phyloP scores from a whole-genome alignment of 2,329 filamentous ascomycete genomes.

The Fusarium keratoplasticum region DNA sequence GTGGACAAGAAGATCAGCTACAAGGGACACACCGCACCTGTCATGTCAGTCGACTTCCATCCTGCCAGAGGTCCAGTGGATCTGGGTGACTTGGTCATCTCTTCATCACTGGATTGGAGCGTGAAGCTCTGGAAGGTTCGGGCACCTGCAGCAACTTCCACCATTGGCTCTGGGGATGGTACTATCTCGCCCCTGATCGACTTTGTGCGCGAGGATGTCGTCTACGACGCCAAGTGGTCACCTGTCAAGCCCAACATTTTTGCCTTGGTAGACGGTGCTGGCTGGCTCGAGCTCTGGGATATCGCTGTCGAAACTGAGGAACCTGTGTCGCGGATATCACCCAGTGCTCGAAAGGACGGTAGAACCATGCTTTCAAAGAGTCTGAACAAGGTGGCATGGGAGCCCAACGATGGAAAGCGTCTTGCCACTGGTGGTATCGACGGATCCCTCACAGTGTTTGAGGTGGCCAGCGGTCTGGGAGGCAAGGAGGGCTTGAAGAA shows the following conservation, averaged over 20 bases:
- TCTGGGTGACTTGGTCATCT: conserved; percentile 91
- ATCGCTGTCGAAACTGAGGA: conserved; percentile 93
- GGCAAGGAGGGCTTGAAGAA: conserved; percentile 85
- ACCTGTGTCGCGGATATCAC: conserved; percentile 83
- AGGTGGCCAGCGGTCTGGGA: conserved; percentile 84
- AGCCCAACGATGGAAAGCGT: conserved; percentile 86
- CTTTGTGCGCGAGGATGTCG: conserved; percentile 92
- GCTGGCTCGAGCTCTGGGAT: conserved; percentile 94
- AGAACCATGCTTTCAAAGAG: conserved; percentile 82
- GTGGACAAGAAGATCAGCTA: conserved; percentile 92
- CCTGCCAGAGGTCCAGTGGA: conserved; percentile 92
- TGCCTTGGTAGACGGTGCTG: conserved; percentile 91
- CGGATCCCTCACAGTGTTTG: conserved; percentile 90
- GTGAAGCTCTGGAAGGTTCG: conserved; percentile 97
- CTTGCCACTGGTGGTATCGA: conserved; percentile 93
- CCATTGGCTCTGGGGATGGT: conserved; percentile 63
- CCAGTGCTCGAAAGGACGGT: conserved; percentile 73
- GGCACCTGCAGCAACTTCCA: conserved; percentile 78
- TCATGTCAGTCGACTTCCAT: conserved; percentile 97
- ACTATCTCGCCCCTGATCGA: conserved; percentile 82
- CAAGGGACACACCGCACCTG: conserved; percentile 89
- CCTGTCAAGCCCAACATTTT: conserved; percentile 95
- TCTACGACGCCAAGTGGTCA: conserved; percentile 97
- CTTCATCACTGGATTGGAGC: conserved; percentile 95
- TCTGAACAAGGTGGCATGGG: conserved; percentile 95